A percentile compares a stretch with the other conserved stretches of the same genome.
Conservation (phyloP, 2,329 filamentous ascomycete species). For the Fusarium cyanostomum region DNA sequence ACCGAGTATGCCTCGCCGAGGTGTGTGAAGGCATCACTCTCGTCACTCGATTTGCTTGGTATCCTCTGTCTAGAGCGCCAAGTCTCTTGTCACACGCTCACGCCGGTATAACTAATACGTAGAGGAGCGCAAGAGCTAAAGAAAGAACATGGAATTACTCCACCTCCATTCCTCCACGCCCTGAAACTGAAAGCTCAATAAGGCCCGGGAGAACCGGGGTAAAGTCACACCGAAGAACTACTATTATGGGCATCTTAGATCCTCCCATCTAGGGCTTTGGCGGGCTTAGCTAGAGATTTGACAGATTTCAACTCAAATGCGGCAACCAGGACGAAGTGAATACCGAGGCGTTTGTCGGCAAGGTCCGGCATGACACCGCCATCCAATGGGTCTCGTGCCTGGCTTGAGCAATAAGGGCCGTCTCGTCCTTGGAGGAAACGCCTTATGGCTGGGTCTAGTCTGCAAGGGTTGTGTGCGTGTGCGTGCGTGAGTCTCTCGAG, state of each 20-base stretch:
- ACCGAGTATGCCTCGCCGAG: no score
- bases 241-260: not conserved
- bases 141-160: no score
- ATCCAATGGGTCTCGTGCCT: slow-evolving; percentile 25
- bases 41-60: no score
- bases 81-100: no score
- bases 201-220: not conserved
- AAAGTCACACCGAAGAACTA: not conserved
- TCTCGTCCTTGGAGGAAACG: slow-evolving; percentile 12
- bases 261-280: not conserved
- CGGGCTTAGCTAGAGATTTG: not conserved
- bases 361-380: slow-evolving; percentile 11
- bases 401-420: slow-evolving; percentile 14
- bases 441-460: slow-evolving; percentile 28
- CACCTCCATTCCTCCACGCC: not conserved
- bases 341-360: slow-evolving; percentile 8
- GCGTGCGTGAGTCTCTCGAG: slow-evolving; percentile 1
- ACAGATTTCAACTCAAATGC: slow-evolving; percentile 8
- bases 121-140: no score
- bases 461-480: slow-evolving; percentile 6
- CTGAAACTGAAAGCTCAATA: not conserved
- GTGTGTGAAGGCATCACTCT: no score
- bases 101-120: no score
- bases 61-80: no score
- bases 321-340: slow-evolving; percentile 13